Conservation (phyloP, 2,329 filamentous ascomycete genomes). For the Cladophialophora carrionii region DNA sequence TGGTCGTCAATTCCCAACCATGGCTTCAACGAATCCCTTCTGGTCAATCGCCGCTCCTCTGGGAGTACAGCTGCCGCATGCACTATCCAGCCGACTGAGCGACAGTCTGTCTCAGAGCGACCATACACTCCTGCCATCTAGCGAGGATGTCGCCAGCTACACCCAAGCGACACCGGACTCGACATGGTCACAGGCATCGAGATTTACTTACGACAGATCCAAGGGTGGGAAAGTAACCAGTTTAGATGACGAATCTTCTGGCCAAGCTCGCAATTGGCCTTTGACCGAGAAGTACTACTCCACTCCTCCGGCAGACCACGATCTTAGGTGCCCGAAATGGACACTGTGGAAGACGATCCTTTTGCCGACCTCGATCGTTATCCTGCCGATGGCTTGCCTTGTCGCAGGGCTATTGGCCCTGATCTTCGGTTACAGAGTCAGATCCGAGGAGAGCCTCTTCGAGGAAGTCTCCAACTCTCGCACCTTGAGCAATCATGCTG, state of each 20-base stretch:
- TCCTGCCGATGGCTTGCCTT: constrained; percentile 34
- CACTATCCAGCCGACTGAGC: constrained; percentile 11
- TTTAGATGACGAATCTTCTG: constrained; percentile 12
- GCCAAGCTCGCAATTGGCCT: constrained; percentile 21
- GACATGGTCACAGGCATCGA: constrained; percentile 24
- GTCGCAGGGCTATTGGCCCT: constrained; percentile 32
- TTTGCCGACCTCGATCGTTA: constrained; percentile 30
- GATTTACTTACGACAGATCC: constrained; percentile 18
- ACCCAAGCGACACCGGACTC: constrained; percentile 17
- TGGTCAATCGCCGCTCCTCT: constrained; percentile 17
- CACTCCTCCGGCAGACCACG: constrained; percentile 7
- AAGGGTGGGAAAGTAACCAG: constrained; percentile 15
- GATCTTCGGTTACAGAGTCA: constrained; percentile 35
- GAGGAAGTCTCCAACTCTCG: constrained; percentile 24
- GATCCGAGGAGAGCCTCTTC: constrained; percentile 27
- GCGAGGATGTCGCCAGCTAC: constrained; percentile 16
- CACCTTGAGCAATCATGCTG: constrained; percentile 21
- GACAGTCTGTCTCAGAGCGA: constrained; percentile 6
- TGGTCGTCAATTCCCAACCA: constrained; percentile 1
- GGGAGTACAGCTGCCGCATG: not conserved
- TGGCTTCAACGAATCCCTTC: constrained; percentile 21
- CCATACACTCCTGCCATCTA: constrained; percentile 13
- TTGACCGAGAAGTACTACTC: constrained; percentile 29
- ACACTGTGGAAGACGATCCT: constrained; percentile 30
- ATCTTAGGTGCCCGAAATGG: constrained; percentile 19